Evolutionary conservation across 2,329 filamentous ascomycete genomes (phyloP).

Genomic region (Teratosphaeria destructans): DNA sequence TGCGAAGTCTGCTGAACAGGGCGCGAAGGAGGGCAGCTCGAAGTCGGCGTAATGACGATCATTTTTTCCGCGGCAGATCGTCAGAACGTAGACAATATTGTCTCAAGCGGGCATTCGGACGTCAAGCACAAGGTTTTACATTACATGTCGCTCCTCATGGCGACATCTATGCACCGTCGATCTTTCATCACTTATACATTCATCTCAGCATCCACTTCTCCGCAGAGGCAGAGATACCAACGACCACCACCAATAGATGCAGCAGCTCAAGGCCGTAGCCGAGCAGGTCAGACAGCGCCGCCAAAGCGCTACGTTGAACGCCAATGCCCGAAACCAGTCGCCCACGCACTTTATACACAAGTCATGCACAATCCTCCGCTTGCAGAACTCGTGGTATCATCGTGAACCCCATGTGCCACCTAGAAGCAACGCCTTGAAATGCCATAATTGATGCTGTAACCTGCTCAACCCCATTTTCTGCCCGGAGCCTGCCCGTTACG

Average conservation of each 20-base stretch:
- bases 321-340: background rate
- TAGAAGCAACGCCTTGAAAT: background rate
- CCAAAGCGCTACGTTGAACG: background rate
- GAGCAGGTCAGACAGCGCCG: constrained; percentile 1
- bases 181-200: background rate
- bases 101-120: too few relatives aligned
- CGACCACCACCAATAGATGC: background rate
- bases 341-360: background rate
- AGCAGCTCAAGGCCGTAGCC: constrained; percentile 7
- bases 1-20: constrained; percentile 28
- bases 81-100: too few relatives aligned
- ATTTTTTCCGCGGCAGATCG: too few relatives aligned
- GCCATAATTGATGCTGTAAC: background rate
- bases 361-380: background rate
- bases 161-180: background rate
- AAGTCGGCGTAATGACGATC: background rate
- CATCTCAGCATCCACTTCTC: background rate
- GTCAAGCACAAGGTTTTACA: too few relatives aligned
- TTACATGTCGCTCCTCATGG: background rate
- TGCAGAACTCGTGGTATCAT: background rate
- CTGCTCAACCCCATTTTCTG: background rate
- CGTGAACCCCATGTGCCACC: background rate
- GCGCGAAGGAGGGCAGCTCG: constrained; percentile 5
- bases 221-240: background rate
- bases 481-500: background rate